These are phyloP conservation scores for Sporothrix globosa DNA, from an alignment of 2,329 filamentous ascomycete species.

Conservation along the genomic window DNA sequence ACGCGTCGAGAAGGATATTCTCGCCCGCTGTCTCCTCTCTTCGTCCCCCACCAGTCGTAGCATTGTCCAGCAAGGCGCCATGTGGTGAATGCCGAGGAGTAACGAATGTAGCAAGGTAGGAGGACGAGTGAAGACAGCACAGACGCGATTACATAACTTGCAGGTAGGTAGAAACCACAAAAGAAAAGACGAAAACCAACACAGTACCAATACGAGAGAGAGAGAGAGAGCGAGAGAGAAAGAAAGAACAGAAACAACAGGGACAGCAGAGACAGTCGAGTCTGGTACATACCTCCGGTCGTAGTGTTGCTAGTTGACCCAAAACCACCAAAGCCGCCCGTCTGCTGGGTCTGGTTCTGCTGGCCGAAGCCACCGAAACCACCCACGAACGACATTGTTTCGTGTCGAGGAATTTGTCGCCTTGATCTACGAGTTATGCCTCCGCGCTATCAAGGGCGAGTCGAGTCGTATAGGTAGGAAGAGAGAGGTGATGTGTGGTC, in stretches of 20 bases:
- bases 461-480: too few relatives aligned
- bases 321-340: conserved; percentile 61
- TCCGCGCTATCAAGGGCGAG: not conserved
- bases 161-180: not conserved
- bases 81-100: conserved; percentile 17
- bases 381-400: conserved; percentile 59
- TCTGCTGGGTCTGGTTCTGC: conserved; percentile 49
- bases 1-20: not conserved
- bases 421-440: not conserved
- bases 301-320: conserved; percentile 48
- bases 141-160: not conserved
- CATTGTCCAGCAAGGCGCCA: conserved; percentile 2
- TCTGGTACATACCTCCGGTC: conserved; percentile 54
- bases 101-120: not conserved
- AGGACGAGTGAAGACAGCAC: not conserved
- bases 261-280: not conserved
- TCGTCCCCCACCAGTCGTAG: not conserved
- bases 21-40: not conserved
- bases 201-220: too few relatives aligned
- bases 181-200: conserved; percentile 27
- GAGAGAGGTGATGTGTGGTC: not conserved
- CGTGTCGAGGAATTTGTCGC: not conserved
- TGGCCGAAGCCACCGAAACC: conserved; percentile 64
- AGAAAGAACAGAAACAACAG: too few relatives aligned
- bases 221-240: not conserved